Conservation (phyloP, 345 rosid genomes). For the Sisymbrium altissimum region DNA sequence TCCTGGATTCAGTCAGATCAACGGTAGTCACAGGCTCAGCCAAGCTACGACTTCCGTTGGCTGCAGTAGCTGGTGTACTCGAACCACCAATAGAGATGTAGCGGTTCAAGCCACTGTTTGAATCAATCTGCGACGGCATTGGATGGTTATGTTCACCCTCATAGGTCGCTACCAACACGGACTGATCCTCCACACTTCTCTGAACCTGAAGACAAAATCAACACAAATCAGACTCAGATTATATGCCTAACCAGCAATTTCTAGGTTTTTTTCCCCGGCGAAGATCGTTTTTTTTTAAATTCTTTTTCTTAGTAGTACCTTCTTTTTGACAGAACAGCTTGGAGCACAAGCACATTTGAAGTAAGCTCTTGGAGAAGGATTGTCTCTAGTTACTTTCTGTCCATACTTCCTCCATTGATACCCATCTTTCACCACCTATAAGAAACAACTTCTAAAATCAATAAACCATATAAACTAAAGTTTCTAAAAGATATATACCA, state of each 20-base stretch:
- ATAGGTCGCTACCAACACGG: constrained; percentile 83
- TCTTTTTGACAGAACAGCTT: constrained; percentile 92
- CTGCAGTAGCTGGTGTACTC: constrained; percentile 37
- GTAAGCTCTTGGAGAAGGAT: constrained; percentile 97
- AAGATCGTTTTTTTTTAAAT: too few species aligned
- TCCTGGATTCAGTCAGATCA: constrained; percentile 26
- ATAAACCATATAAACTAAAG: neutral
- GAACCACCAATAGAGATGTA: constrained; percentile 27
- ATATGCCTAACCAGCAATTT: neutral
- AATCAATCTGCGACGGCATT: constrained; percentile 56
- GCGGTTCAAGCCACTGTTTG: constrained; percentile 49
- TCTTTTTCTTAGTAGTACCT: constrained; percentile 41
- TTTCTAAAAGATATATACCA: neutral
- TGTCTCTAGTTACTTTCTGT: constrained; percentile 97
- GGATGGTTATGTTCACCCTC: constrained; percentile 99
- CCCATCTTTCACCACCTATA: constrained; percentile 92
- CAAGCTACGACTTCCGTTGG: constrained; percentile 38
- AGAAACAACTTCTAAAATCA: constrained; percentile 8
- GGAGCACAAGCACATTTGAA: constrained; percentile 98
- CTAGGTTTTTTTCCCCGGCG: neutral
- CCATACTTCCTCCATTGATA: constrained; percentile 99
- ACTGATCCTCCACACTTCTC: constrained; percentile 85
- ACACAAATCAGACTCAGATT: constrained; percentile 7
- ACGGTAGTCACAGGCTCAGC: constrained; percentile 46
- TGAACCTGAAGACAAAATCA: constrained; percentile 63